Conservation (phyloP, 208 protist species). For the Spongospora subterranea region DNA sequence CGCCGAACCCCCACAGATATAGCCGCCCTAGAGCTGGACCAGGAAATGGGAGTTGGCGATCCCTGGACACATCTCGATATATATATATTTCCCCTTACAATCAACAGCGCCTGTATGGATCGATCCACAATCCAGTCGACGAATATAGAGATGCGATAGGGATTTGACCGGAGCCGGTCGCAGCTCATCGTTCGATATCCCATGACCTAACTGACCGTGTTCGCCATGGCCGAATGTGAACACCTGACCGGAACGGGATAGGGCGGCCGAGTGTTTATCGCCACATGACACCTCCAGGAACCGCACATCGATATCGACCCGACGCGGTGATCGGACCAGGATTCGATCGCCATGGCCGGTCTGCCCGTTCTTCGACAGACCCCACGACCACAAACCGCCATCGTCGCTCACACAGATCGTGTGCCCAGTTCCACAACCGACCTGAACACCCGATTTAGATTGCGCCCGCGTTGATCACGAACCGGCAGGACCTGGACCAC, state of each 20-base stretch:
- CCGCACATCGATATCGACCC: neutral
- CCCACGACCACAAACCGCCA: constrained; percentile 65
- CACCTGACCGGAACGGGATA: constrained; percentile 31
- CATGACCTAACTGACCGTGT: constrained; percentile 59
- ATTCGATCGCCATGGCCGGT: neutral
- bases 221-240: constrained; percentile 57
- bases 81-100: neutral
- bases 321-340: neutral
- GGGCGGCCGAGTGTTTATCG: constrained; percentile 58
- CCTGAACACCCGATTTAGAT: constrained; percentile 17
- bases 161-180: neutral
- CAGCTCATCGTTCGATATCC: constrained; percentile 5
- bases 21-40: constrained; percentile 36
- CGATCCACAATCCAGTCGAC: constrained; percentile 5
- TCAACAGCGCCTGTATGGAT: neutral
- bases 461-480: neutral
- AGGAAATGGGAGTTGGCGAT: neutral
- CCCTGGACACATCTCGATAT: neutral
- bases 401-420: constrained; percentile 21
- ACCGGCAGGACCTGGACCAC: neutral
- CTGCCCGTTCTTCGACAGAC: constrained; percentile 66
- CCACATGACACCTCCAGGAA: constrained; percentile 60
- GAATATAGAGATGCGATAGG: neutral
- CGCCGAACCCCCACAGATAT: constrained; percentile 61
- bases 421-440: constrained; percentile 64